Base-by-base conservation (phyloP, 2,329 filamentous ascomycete species). In the Aspergillus calidoustus region DNA sequence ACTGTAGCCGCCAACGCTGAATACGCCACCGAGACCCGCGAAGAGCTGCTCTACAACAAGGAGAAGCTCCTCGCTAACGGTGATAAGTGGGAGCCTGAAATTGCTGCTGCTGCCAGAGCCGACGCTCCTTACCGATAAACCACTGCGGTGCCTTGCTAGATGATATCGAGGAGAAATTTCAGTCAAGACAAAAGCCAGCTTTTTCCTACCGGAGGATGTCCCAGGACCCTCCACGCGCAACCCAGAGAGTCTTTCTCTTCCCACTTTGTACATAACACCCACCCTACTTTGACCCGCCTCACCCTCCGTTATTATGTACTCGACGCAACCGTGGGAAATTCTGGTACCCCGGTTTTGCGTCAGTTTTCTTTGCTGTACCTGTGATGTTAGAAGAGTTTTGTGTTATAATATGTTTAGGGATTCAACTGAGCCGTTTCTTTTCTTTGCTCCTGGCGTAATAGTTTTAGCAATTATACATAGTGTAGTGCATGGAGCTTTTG, bases 21-120 rank as follows among this genome's bases (percentile, higher is more conserved):
- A 78, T 91, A 91, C 70, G 88, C 89, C 48, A 91, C 88, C 3
- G 89, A 91, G 80, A 90, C 88, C 66, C 88, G 94, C 76, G 94
- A 99, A 81, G 94, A 98, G 84, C 82, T 98, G 72, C 81, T 98
- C 72, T 98, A 98, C 85, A 98, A 98, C 84, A 98, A 98, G 87
- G 90, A 96, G 84, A 96, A 96, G 82, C 82, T 96, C 68, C 80
- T 97, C 66, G 82, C 91, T 69, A 96, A 96, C 76, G 92, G 93
- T 73, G 93, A 96, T 82, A 94, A 93, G 82, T 99, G 95, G 95
- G 95, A 99, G 83, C 93, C 95, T 7, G 95, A 99, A 82, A 84
- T 99, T 74, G 94, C 94, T 1, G 94, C 95, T 61, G 89, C 87
- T 69, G 95, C 95, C 76, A 89, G 93, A 74, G 95, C 95, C 64